These are phyloP conservation scores for Colletotrichum spinosum DNA, from an alignment of 2,329 filamentous ascomycete species.

Conservation along the genomic window DNA sequence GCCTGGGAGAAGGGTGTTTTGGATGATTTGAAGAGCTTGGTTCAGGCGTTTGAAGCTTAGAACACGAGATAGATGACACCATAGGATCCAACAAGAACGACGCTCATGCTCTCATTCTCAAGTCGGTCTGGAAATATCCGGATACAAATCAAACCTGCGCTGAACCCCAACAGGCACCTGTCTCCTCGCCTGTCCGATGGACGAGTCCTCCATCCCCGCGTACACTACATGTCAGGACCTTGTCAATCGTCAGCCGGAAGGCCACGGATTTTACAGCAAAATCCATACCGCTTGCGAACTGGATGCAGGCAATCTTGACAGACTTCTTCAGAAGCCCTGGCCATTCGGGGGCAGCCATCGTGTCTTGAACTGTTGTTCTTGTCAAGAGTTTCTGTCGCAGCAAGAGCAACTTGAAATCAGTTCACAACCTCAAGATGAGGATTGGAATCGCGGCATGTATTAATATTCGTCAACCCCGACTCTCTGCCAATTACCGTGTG, in stretches of 20 bases:
- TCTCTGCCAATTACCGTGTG: too few relatives aligned
- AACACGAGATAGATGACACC: not conserved
- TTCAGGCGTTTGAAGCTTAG: slow-evolving; percentile 3
- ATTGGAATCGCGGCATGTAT: too few relatives aligned
- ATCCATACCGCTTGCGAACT: slow-evolving; percentile 70
- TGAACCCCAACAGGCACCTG: slow-evolving; percentile 87
- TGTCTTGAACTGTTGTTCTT: not conserved
- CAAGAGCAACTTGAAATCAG: too few relatives aligned
- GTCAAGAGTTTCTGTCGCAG: too few relatives aligned
- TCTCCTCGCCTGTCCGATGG: slow-evolving; percentile 79
- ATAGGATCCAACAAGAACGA: not conserved
- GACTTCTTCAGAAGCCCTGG: slow-evolving; percentile 58
- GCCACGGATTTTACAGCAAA: not conserved
- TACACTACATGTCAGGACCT: slow-evolving; percentile 83
- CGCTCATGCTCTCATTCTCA: too few relatives aligned
- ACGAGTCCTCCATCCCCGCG: slow-evolving; percentile 74
- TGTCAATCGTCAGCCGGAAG: not conserved
- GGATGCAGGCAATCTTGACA: slow-evolving; percentile 83
- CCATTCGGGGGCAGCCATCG: not conserved
- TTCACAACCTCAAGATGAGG: too few relatives aligned
- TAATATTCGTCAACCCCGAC: too few relatives aligned
- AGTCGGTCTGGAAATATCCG: slow-evolving; percentile 76
- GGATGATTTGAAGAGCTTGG: slow-evolving; percentile 37
- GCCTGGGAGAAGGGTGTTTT: slow-evolving; percentile 44
- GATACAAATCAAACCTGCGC: slow-evolving; percentile 93